Conservation (phyloP, 257 asterid species). For the Osmanthus fragrans region DNA sequence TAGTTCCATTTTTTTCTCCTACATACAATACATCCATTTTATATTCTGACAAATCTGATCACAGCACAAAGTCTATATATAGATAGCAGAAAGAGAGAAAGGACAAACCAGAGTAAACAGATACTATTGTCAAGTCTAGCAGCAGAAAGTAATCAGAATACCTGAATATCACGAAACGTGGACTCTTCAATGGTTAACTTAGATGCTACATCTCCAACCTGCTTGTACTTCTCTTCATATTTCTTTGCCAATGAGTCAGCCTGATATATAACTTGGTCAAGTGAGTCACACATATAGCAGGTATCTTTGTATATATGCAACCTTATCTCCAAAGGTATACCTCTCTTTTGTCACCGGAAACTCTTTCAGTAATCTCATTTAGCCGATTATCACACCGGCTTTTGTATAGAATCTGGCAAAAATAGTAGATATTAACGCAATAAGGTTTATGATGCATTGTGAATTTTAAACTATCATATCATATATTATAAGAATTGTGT, state of each 20-base stretch:
- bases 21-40: conserved; percentile 24
- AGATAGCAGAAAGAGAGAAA: neutral
- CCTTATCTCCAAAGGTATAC: conserved; percentile 38
- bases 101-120: neutral
- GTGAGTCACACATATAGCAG: conserved; percentile 27
- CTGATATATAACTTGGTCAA: conserved; percentile 43
- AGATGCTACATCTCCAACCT: conserved; percentile 89
- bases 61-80: neutral
- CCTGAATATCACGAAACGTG: conserved; percentile 97
- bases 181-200: conserved; percentile 93
- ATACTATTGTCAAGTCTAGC: conserved; percentile 23
- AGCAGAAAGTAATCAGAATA: conserved; percentile 29
- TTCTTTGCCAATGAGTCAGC: conserved; percentile 80
- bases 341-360: conserved; percentile 83
- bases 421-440: conserved; percentile 22
- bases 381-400: conserved; percentile 92
- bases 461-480: neutral
- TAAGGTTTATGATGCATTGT: conserved; percentile 13
- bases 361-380: conserved; percentile 85
- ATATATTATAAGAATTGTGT: neutral
- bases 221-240: conserved; percentile 93
- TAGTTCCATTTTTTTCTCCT: conserved; percentile 95
- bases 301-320: conserved; percentile 6
- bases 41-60: conserved; percentile 15
- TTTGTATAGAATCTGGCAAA: conserved; percentile 83